Base-by-base conservation (phyloP, 352 stramenopile genomes). In the Vaucheria bursata region DNA sequence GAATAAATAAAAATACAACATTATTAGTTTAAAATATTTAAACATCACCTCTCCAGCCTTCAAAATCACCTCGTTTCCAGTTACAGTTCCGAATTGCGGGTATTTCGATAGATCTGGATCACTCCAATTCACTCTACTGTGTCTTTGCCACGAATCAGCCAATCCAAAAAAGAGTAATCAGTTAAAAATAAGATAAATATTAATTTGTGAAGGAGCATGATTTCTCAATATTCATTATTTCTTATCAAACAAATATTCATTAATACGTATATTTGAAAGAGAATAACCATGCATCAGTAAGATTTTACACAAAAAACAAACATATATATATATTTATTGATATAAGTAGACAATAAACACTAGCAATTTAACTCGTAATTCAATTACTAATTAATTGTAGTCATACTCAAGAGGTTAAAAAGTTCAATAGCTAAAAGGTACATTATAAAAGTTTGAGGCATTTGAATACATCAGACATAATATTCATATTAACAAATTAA, bases 111-210 rank as follows among this genome's bases (percentile, higher is more conserved):
- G 29, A 68, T 91, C 78, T 0, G 89, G 88, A 82, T 95, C 85
- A 8, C 85, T 90, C 92, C 92, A 98, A 83, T 98, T 91, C 1
- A 96, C 87, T 8, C 87, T 83, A 8, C 91, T 95, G 82, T 98
- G 93, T 25, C 94, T 88, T 4, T 73, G 36, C 83, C 87, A 40
- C n/a, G n/a, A n/a, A n/a, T n/a, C n/a, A n/a, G n/a, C n/a, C n/a
- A n/a, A n/a, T 50, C 5, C 5, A 50, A 50, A 12, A 50, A 12
- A 5, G 12, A 12, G 39, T 12, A 50, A 12, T 50, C 5, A 12
- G 39, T 12, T 50, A 50, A 12, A 12, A 12, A 50, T 12, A 50
- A 12, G 12, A 12, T 12, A 50, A 50, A 12, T 12, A 50, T 50
- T 5, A 12, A 50, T 50, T 5, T 12, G 12, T 50, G 5, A 12